These are phyloP conservation scores for Debaryomyces sp. DNA, from an alignment of 1,139 yeast genomes.

Conservation along the genomic window DNA sequence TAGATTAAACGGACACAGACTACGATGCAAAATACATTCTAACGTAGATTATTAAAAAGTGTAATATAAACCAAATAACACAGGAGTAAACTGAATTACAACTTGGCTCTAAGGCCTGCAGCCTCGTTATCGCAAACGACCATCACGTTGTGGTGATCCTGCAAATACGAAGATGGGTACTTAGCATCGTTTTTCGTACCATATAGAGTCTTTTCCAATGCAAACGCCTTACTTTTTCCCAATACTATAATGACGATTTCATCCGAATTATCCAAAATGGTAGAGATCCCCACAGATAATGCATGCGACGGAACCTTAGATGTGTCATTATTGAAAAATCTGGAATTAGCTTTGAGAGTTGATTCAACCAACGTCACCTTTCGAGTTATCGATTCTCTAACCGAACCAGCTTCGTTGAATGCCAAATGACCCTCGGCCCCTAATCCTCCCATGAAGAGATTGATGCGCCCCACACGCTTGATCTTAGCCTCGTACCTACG, in stretches of 20 bases:
- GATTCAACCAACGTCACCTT: conserved; percentile 52
- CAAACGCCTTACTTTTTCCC: conserved; percentile 47
- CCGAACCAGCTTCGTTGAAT: conserved; percentile 62
- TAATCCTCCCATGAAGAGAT: conserved; percentile 62
- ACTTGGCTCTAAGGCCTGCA: conserved; percentile 38
- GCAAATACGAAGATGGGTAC: conserved; percentile 51
- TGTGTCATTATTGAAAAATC: conserved; percentile 53
- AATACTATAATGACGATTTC: conserved; percentile 54
- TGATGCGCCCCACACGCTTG: conserved; percentile 52
- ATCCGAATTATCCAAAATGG: conserved; percentile 62
- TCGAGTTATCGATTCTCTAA: conserved; percentile 51
- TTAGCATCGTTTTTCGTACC: conserved; percentile 38
- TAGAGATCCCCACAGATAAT: conserved; percentile 61
- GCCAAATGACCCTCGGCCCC: conserved; percentile 72
- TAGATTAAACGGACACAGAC: neutral
- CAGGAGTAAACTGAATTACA: conserved; percentile 17
- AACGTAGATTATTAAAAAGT: neutral
- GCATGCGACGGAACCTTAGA: conserved; percentile 57
- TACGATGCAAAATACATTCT: neutral
- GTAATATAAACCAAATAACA: neutral
- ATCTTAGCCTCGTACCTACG: conserved; percentile 53
- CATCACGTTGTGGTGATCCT: conserved; percentile 47
- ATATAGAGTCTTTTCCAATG: conserved; percentile 45
- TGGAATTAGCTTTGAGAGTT: conserved; percentile 58
- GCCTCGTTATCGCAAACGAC: conserved; percentile 52